phyloP scores from a whole-genome alignment of 768 basidiomycete species.

The Amyloporia xantha region DNA sequence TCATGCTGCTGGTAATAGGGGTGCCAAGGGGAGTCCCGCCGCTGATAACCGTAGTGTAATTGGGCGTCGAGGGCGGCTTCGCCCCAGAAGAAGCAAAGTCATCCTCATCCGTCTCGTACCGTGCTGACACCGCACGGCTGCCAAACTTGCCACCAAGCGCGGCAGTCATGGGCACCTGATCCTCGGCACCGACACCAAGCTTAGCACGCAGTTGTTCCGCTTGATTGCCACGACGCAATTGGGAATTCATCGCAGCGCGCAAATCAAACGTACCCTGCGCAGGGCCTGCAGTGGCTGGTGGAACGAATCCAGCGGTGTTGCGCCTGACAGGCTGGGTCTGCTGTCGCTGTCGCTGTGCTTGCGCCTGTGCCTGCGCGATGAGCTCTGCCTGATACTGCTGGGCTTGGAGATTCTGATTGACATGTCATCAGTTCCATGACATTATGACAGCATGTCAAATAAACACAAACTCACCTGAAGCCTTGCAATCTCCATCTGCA shows the following conservation, averaged over 20 bases:
- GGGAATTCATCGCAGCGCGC: constrained; percentile 46
- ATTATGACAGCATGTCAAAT: neutral
- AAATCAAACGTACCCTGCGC: constrained; percentile 57
- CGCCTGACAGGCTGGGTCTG: constrained; percentile 44
- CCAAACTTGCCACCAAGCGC: constrained; percentile 73
- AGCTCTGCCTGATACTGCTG: constrained; percentile 75
- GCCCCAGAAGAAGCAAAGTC: constrained; percentile 17
- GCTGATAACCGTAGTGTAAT: constrained; percentile 61
- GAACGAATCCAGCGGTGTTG: constrained; percentile 39
- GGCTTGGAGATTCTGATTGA: constrained; percentile 52
- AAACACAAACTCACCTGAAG: constrained; percentile 53
- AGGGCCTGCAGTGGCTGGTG: constrained; percentile 74
- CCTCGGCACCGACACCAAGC: constrained; percentile 45
- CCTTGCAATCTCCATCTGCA: constrained; percentile 77
- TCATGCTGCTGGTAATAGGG: constrained; percentile 35
- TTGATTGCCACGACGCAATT: constrained; percentile 64
- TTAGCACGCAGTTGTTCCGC: constrained; percentile 60
- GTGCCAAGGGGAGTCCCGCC: constrained; percentile 67
- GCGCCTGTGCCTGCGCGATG: constrained; percentile 56
- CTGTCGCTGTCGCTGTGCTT: constrained; percentile 45
- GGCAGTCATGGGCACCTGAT: constrained; percentile 76
- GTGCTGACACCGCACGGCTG: constrained; percentile 44
- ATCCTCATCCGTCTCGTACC: constrained; percentile 39
- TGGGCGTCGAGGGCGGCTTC: constrained; percentile 47
- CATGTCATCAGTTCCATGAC: constrained; percentile 1